These are phyloP conservation scores for Coelastrella sp. DNA, from an alignment of 139 green algal genomes.

Conservation along the genomic window DNA sequence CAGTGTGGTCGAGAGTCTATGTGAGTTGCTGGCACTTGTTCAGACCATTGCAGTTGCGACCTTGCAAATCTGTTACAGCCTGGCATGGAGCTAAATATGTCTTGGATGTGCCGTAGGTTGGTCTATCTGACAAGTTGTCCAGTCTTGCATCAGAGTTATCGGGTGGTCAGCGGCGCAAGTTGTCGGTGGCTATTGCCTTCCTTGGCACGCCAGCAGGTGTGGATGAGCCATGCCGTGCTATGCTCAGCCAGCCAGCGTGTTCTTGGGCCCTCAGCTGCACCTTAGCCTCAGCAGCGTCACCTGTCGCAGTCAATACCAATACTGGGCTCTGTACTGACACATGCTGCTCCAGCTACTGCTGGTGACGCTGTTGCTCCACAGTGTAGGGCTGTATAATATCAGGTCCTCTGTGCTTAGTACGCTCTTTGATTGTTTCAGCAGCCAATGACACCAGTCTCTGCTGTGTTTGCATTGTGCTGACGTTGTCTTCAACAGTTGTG, in stretches of 20 bases:
- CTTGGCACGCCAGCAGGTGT: conserved; percentile 67
- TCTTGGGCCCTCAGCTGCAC: no score
- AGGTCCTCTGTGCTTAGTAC: neutral
- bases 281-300: no score
- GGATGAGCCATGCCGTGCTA: neutral
- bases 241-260: neutral
- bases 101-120: conserved; percentile 12
- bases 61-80: no score
- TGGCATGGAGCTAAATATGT: no score
- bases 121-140: conserved; percentile 49
- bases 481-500: conserved; percentile 50
- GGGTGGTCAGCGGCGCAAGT: conserved; percentile 83
- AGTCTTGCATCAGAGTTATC: conserved; percentile 69
- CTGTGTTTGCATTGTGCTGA: neutral
- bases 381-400: neutral
- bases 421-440: neutral
- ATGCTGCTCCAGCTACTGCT: neutral
- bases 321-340: neutral
- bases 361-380: neutral
- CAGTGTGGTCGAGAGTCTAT: neutral
- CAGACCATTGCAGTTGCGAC: neutral
- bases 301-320: no score
- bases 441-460: neutral
- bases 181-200: conserved; percentile 85
- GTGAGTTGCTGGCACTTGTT: neutral